Evolutionary conservation across 768 basidiomycete genomes (phyloP), one percentile per base, ranked within the genome.

Genomic region (Termitomyces sp.): DNA sequence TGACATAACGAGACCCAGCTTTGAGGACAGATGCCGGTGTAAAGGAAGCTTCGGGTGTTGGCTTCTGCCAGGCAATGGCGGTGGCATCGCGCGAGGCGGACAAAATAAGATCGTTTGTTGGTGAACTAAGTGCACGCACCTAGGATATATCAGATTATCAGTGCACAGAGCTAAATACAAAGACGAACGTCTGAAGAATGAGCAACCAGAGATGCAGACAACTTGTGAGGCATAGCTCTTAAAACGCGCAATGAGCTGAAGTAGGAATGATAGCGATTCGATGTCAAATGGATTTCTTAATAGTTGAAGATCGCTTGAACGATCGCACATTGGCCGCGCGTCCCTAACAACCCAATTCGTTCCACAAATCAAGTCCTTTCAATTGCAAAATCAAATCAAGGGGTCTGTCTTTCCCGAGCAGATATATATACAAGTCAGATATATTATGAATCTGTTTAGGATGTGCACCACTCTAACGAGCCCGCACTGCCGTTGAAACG

Each of bases 61-160:
- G 66, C 70, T 84, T 81, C 57, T 80, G 77, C 96, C 95, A 98
- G 33, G 86, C 79, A 70, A 95, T 92, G 64, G 93, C 91, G 44
- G 93, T 92, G 16, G 90, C 79, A 79, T 98, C 95, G 69, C 95
- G 86, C 49, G 95, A 97, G 61, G 89, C 91, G 23, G 95, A 97
- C 61, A 98, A 79, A 63, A 98, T 77, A 62, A 93, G 80, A 65
- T 85, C 77, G 71, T 91, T 77, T 32, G 84, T 84, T 38, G 93
- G 91, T 47, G 91, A 85, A 55, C 75, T 83, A 61, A 98, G 77
- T 38, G 85, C 89, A 68, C 93, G 88, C 64, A 96, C 94, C 93
- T 96, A 69, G 40, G 66, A 65, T 67, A 57, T 55, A 65, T 69
- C 50, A 67, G 62, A 61, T 38, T 57, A 56, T 55, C 20, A 51